A percentile compares a stretch with the other conserved stretches of the same genome.
Conservation (phyloP, 495 filamentous ascomycete species). For the Apodospora peruviana region DNA sequence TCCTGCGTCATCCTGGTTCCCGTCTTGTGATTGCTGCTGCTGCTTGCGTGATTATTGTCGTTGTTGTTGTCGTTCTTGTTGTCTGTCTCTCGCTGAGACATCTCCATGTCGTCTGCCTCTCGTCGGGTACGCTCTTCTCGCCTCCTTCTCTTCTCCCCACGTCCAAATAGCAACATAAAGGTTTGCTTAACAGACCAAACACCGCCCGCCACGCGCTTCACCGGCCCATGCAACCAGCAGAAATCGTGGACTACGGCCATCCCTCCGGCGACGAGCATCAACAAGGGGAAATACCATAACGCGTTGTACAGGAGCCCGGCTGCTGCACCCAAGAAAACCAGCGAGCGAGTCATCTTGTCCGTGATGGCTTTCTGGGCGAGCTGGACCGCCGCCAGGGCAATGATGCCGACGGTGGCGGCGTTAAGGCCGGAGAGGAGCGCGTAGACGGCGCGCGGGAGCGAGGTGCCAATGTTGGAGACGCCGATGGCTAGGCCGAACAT, state of each 20-base stretch:
- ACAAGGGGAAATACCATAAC: conserved; percentile 75
- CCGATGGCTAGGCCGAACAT: conserved; percentile 72
- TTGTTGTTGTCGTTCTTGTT: not conserved
- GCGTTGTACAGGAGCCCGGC: conserved; percentile 72
- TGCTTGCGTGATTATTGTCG: not conserved
- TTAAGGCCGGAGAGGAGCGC: conserved; percentile 76
- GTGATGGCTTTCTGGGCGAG: conserved; percentile 72
- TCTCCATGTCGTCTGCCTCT: not conserved
- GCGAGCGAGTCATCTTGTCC: conserved; percentile 60
- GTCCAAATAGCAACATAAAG: not conserved
- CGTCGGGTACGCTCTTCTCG: not conserved
- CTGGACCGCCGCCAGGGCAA: conserved; percentile 72
- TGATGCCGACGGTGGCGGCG: conserved; percentile 71
- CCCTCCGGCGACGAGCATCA: conserved; percentile 57
- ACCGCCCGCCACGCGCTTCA: conserved; percentile 4
- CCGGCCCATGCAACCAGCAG: conserved; percentile 39
- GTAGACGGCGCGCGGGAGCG: conserved; percentile 62
- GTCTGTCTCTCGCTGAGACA: not conserved
- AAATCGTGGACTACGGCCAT: conserved; percentile 57
- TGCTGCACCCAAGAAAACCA: conserved; percentile 62
- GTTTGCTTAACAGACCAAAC: too few relatives aligned
- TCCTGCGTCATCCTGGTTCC: too few relatives aligned
- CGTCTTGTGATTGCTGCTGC: not conserved
- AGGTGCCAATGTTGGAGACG: conserved; percentile 53
- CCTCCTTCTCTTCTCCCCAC: not conserved